Evolutionary conservation across 148 eudicot species (phyloP).

Genomic region (Rhododendron ovatum): DNA sequence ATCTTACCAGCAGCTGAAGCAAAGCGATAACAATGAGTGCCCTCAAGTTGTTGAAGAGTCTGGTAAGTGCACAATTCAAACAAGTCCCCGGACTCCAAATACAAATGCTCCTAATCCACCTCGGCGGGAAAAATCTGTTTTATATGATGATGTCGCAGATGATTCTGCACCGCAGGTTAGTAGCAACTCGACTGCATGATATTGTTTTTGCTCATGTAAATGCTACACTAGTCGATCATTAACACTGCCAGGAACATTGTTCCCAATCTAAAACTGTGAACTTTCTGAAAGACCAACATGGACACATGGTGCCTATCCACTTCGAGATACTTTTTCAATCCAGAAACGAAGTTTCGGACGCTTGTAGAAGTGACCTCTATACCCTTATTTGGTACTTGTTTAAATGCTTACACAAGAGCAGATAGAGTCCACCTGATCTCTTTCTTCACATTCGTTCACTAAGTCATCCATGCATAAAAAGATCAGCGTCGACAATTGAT

Average conservation of each 20-base stretch:
- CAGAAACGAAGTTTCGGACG: neutral
- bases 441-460: neutral
- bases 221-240: neutral
- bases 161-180: conserved; percentile 36
- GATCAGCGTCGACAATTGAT: too few relatives aligned
- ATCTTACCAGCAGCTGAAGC: conserved; percentile 47
- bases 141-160: conserved; percentile 30
- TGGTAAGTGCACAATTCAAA: conserved; percentile 12
- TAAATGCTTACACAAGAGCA: neutral
- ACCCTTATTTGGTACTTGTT: neutral
- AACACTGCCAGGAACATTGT: neutral
- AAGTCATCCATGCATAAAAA: neutral
- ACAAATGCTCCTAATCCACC: conserved; percentile 47
- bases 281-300: neutral
- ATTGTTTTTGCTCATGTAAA: neutral
- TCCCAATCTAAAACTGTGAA: neutral
- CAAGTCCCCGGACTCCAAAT: conserved; percentile 60
- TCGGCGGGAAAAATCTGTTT: conserved; percentile 27
- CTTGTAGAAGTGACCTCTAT: neutral
- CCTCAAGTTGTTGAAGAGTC: conserved; percentile 18
- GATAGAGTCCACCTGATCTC: neutral
- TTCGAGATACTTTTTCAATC: neutral
- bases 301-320: neutral
- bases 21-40: conserved; percentile 22
- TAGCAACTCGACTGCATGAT: neutral